These are phyloP conservation scores for Trametes punicea DNA, from an alignment of 768 basidiomycete genomes.

Conservation along the genomic window DNA sequence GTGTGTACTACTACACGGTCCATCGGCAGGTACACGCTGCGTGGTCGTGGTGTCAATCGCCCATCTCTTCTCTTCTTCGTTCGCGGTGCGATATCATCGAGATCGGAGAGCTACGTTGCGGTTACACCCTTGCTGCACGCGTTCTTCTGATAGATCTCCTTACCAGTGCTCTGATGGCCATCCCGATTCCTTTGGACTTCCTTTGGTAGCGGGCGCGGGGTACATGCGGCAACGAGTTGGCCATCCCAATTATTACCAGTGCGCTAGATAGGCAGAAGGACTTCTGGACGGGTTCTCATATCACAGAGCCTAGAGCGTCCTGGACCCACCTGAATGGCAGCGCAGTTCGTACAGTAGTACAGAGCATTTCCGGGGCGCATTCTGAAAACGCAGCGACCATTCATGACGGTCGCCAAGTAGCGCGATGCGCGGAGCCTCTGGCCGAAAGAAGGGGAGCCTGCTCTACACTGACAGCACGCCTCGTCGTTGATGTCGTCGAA, in stretches of 20 bases:
- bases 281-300: conserved; percentile 10
- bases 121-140: neutral
- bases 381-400: neutral
- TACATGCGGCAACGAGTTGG: conserved; percentile 1
- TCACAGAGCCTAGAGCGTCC: conserved; percentile 15
- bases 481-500: neutral
- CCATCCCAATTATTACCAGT: neutral
- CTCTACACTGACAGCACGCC: neutral
- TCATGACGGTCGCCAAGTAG: neutral
- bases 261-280: conserved; percentile 7
- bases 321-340: conserved; percentile 4
- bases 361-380: conserved; percentile 3
- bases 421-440: neutral
- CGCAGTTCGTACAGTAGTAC: neutral
- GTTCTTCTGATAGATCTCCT: neutral
- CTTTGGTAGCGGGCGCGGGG: neutral
- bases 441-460: neutral
- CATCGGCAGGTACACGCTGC: neutral
- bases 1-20: no score
- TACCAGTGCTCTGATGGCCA: neutral
- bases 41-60: neutral
- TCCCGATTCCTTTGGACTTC: neutral
- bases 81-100: neutral
- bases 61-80: neutral
- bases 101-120: neutral